These are phyloP conservation scores for Brettanomyces naardenensis DNA, from an alignment of 805 yeast genomes.

Conservation along the genomic window DNA sequence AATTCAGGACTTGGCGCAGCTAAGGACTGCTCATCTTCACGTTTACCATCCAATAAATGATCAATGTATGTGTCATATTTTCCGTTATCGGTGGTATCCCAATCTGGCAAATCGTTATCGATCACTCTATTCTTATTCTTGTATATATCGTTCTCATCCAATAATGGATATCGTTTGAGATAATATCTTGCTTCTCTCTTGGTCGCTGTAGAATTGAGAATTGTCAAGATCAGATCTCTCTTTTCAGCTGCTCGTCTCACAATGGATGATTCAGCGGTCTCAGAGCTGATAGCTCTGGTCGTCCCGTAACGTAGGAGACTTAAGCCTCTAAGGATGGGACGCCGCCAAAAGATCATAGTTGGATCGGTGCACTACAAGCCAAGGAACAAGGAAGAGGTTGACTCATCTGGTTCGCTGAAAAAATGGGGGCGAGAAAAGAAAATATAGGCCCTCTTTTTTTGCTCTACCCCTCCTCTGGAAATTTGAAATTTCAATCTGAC, in stretches of 20 bases:
- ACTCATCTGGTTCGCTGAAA: too few species aligned
- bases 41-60: slow-evolving; percentile 13
- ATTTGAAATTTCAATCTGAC: too few species aligned
- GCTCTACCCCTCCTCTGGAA: too few species aligned
- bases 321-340: too few species aligned
- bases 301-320: too few species aligned
- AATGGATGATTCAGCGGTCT: background rate
- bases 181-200: slow-evolving; percentile 86
- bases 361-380: too few species aligned
- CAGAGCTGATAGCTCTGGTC: too few species aligned
- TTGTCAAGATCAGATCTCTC: slow-evolving; percentile 71
- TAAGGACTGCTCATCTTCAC: slow-evolving; percentile 9
- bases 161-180: slow-evolving; percentile 57
- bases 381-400: too few species aligned
- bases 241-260: slow-evolving; percentile 35
- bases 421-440: too few species aligned
- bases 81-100: background rate
- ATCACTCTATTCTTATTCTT: slow-evolving; percentile 13
- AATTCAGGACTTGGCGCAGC: background rate
- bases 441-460: too few species aligned
- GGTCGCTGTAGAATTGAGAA: slow-evolving; percentile 84
- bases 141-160: slow-evolving; percentile 27
- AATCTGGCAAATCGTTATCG: slow-evolving; percentile 1
- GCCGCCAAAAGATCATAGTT: too few species aligned
- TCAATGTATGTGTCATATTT: slow-evolving; percentile 29